phyloP scores from a whole-genome alignment of 1,284 basidiomycete species.

The Irpex rosettiformis region DNA sequence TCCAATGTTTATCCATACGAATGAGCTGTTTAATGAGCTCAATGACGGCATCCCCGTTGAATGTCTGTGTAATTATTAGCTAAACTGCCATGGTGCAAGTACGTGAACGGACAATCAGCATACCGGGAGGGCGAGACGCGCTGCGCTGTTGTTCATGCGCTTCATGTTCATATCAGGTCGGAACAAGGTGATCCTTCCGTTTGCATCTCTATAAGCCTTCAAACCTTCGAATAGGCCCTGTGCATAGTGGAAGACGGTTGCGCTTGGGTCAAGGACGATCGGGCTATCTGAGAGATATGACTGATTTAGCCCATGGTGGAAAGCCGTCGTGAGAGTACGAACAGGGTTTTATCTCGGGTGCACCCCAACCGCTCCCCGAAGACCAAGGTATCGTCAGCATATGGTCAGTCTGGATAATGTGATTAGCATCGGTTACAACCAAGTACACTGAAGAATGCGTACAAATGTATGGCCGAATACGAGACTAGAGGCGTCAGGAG shows the following conservation, averaged over 20 bases:
- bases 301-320: not conserved
- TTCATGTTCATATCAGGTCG: constrained; percentile 99
- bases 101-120: constrained; percentile 23
- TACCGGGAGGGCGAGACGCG: constrained; percentile 75
- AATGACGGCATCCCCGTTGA: constrained; percentile 77
- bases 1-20: constrained; percentile 87
- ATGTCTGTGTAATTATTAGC: constrained; percentile 47
- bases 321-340: constrained; percentile 21
- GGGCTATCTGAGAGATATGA: constrained; percentile 20
- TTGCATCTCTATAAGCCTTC: constrained; percentile 88
- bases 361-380: constrained; percentile 72
- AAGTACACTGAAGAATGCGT: constrained; percentile 5
- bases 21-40: constrained; percentile 91
- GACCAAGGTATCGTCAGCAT: constrained; percentile 90
- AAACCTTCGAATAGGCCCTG: constrained; percentile 91
- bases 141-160: constrained; percentile 80
- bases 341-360: constrained; percentile 86
- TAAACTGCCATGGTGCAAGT: not conserved
- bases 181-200: constrained; percentile 86
- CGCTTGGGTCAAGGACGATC: constrained; percentile 76
- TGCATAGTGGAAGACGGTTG: constrained; percentile 93
- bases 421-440: not conserved
- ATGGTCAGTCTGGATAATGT: constrained; percentile 72
- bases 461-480: constrained; percentile 74
- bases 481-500: constrained; percentile 51